Percentiles rank a stretch among this genome's conserved stretches.
Conservation (phyloP, 495 filamentous ascomycete species). For the Podospora comata region DNA sequence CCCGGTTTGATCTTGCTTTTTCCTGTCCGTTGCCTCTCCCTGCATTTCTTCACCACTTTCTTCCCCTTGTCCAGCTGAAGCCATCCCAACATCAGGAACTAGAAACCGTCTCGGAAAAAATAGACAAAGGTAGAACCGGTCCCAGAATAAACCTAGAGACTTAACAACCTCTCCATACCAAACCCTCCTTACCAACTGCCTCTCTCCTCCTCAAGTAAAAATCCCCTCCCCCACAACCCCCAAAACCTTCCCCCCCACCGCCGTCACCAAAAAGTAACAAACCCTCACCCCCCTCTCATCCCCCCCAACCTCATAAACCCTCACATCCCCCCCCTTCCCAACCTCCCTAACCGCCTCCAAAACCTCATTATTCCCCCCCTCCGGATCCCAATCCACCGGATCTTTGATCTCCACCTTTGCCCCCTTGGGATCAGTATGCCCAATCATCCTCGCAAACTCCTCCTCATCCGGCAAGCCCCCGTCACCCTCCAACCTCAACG, state of each 20-base stretch:
- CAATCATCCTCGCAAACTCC: constrained; percentile 56
- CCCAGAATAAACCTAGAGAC: neutral
- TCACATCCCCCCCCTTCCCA: constrained; percentile 58
- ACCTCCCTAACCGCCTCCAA: constrained; percentile 57
- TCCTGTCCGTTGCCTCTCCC: neutral
- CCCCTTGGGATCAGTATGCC: constrained; percentile 45
- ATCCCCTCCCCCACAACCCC: constrained; percentile 57
- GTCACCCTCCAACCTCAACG: constrained; percentile 57
- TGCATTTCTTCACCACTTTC: neutral
- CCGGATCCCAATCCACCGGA: constrained; percentile 59
- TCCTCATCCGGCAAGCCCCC: constrained; percentile 60
- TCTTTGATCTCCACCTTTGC: constrained; percentile 53
- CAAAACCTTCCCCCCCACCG: constrained; percentile 54
- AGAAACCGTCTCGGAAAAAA: neutral
- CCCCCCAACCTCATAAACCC: constrained; percentile 65
- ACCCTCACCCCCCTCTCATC: constrained; percentile 57
- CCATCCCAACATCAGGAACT: neutral
- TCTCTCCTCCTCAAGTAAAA: constrained; percentile 66
- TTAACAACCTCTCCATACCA: neutral
- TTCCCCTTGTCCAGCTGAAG: neutral
- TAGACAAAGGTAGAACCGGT: neutral
- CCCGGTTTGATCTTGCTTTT: neutral
- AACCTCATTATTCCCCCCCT: constrained; percentile 57
- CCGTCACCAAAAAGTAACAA: constrained; percentile 74
- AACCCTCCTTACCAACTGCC: neutral